Evolutionary conservation across 108 stramenopile genomes (phyloP).

Genomic region (Seminavis robusta): DNA sequence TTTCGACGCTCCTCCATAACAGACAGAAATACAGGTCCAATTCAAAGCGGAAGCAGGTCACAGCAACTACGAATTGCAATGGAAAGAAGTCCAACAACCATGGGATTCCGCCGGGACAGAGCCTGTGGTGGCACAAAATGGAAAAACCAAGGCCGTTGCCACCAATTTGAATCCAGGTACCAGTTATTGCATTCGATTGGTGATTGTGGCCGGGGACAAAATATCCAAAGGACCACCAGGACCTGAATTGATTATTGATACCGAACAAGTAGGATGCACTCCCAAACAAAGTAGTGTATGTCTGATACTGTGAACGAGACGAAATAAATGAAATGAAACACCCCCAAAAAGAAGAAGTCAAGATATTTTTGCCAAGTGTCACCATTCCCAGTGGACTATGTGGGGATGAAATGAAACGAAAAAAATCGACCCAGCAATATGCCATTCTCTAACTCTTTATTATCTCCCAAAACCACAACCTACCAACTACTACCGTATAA

Average conservation of each 20-base stretch:
- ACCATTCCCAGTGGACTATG: no score
- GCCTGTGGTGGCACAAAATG: background rate
- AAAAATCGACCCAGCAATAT: no score
- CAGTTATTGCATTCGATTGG: conserved; percentile 48
- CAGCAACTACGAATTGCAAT: conserved; percentile 31
- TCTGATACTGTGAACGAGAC: no score
- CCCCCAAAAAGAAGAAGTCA: no score
- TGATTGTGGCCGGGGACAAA: conserved; percentile 10
- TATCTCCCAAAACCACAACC: no score
- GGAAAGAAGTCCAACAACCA: conserved; percentile 22
- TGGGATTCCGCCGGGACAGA: conserved; percentile 7
- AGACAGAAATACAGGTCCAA: conserved; percentile 41
- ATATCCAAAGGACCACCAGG: conserved; percentile 29
- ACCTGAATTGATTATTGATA: conserved; percentile 50
- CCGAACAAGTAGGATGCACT: conserved; percentile 65
- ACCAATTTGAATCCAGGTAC: conserved; percentile 38
- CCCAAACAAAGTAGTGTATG: no score
- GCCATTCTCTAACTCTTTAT: no score
- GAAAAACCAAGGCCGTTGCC: conserved; percentile 24
- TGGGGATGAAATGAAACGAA: no score
- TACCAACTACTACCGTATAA: no score
- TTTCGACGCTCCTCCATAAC: background rate
- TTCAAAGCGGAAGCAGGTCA: conserved; percentile 27
- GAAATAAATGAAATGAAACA: no score
- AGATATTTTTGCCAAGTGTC: no score